Base-by-base conservation (phyloP, 495 filamentous ascomycete genomes). In the Filosporella fistucella region DNA sequence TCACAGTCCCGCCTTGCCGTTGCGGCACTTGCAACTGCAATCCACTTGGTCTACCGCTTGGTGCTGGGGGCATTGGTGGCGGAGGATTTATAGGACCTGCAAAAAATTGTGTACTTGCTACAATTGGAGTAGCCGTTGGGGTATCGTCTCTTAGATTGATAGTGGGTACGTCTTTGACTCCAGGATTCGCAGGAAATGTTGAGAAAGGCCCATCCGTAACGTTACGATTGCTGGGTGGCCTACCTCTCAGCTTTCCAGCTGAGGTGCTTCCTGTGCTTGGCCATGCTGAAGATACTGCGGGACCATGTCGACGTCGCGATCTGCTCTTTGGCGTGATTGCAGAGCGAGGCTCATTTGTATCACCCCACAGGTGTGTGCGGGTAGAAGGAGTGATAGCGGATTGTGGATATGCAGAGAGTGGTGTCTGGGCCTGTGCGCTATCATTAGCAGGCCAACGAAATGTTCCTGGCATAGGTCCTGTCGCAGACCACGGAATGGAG, bases 281-380 rank as follows among this genome's bases (percentile, higher is more conserved):
- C 93, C 93, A 98, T 11, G 93, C 93, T 20, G 91, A 96, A 6
- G 93, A 98, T 1, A 98, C 91, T 1, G 87, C 89, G 0, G 93
- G 90, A 0, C 91, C 91, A 60, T 96, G 89, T n/a, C 89, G 79
- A 39, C 88, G 71, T 21, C 82, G 74, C 10, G 76, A 60, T 30
- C 81, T 76, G n/a, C 66, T 49, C 52, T 81, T 75, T 21, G 83
- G 81, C 22, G 82, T 86, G 26, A 85, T 72, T 0, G 85, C 83
- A 1, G 88, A 88, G 17, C 77, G 80, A 3, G 86, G 81, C 51
- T 90, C 84, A 29, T 67, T 62, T 23, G 71, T 46, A 69, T 76
- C 42, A 70, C 67, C 52, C 54, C 51, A 56, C 70, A 72, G 62
- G 66, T 76, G 40, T 60, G 66, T 33, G 64, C 68, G 56, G 60